Percentiles rank a stretch among this genome's conserved stretches.
These are phyloP conservation scores for Amanita muscaria DNA, from an alignment of 768 basidiomycete genomes.

Conservation along the genomic window DNA sequence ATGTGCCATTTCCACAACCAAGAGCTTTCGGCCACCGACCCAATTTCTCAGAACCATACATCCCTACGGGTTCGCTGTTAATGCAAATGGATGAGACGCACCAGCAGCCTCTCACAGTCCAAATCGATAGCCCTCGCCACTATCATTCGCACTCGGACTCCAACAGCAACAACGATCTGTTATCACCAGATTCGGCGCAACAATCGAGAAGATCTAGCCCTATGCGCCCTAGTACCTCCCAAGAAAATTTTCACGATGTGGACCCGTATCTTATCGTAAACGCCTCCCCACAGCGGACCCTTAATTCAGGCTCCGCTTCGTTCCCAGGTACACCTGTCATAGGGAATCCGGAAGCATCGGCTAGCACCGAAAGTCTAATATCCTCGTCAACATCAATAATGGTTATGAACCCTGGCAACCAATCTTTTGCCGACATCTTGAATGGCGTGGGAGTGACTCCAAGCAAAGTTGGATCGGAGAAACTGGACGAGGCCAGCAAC, in stretches of 20 bases:
- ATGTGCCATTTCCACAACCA: background rate
- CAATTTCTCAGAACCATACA: constrained; percentile 4
- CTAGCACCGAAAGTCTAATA: background rate
- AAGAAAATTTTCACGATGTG: constrained; percentile 1
- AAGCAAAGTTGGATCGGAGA: constrained; percentile 5
- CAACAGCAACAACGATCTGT: background rate
- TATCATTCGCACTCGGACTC: background rate
- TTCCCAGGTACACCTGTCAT: constrained; percentile 1
- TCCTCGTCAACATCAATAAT: background rate
- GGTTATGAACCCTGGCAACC: background rate
- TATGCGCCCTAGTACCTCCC: background rate
- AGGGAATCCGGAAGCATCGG: background rate
- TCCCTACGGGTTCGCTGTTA: background rate
- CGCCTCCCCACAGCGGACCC: background rate
- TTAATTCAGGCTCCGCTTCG: background rate
- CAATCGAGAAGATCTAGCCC: constrained; percentile 5
- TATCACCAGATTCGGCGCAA: constrained; percentile 4
- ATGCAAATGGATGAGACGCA: background rate
- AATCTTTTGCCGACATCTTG: background rate
- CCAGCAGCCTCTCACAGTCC: background rate
- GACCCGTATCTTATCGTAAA: background rate
- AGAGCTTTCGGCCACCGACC: background rate
- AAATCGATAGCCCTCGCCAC: background rate
- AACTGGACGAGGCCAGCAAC: constrained; percentile 3
- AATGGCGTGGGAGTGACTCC: background rate